Base-by-base conservation (phyloP, 1,284 basidiomycete species). In the Coniophora puteana region DNA sequence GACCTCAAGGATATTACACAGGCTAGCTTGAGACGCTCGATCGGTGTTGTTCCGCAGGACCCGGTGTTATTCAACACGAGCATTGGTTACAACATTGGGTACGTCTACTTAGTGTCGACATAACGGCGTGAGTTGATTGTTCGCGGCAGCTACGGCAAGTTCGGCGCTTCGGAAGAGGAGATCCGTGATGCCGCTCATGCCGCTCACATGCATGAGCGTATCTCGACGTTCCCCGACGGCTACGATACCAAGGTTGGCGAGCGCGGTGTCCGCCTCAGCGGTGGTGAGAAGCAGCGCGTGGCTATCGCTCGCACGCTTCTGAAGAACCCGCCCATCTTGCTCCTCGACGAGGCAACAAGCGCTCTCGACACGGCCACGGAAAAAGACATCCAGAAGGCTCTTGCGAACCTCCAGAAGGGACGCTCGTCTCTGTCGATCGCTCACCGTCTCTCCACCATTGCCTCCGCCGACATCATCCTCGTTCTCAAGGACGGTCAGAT, bases 1-100 rank as follows among this genome's bases (percentile, higher is more conserved):
- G 89, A 95, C 53, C 86, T 96, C 43, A 76, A 85, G 25, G 82
- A 91, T 49, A 76, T 95, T 11, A 93, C 90, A 0, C 89, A 93
- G 57, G 67, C 72, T 26, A 87, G 83, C 44, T 67, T 95, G 32
- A 74, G 91, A 31, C 77, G 78, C 49, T 76, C 87, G 1, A 88
- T 95, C 45, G 89, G 90, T 17, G 84, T 87, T 23, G 83, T 92
- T 6, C 89, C 89, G 2, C 86, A 91, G 56, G 87, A 90, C 51
- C 75, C 80, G 11, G 77, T 88, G n/a, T 69, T 93, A 7, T 93
- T 93, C 72, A 93, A 93, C 61, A 72, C 83, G 5, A 85, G 75
- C 54, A 84, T 91, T 45, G 70, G 62, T 2, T 87, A 87, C 62
- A 89, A 89, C 56, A 86, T 89, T 49, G 82, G 76, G 72, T 83